Evolutionary conservation across 2,329 filamentous ascomycete species (phyloP).

Genomic region (Acrocalymma vagum): DNA sequence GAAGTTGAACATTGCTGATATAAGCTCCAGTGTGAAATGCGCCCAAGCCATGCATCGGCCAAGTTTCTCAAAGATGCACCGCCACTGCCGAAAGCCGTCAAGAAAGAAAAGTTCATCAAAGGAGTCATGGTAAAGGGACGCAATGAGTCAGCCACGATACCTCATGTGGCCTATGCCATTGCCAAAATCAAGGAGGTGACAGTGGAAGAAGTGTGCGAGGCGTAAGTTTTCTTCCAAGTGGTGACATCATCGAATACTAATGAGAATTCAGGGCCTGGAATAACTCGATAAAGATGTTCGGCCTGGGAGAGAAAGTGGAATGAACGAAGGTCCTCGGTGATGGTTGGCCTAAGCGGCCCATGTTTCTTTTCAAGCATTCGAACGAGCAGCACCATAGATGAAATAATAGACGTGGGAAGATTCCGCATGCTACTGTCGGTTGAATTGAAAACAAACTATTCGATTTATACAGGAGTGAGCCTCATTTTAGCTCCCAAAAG

Average conservation of each 20-base stretch:
- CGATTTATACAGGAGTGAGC: conserved; percentile 31
- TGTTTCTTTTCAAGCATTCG: too few relatives aligned
- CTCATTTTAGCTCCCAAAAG: conserved; percentile 24
- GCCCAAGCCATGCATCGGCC: conserved; percentile 85
- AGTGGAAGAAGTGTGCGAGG: conserved; percentile 85
- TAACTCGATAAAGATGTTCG: conserved; percentile 51
- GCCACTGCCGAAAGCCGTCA: conserved; percentile 80
- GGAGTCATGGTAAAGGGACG: conserved; percentile 92
- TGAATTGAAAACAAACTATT: conserved; percentile 14
- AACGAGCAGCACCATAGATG: conserved; percentile 8
- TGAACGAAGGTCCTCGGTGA: conserved; percentile 1
- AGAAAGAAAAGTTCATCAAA: conserved; percentile 94
- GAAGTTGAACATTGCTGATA: neutral
- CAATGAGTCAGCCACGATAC: conserved; percentile 91
- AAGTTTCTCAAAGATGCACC: conserved; percentile 75
- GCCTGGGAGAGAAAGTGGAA: conserved; percentile 39
- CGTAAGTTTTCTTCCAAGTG: conserved; percentile 55
- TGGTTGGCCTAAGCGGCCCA: too few relatives aligned
- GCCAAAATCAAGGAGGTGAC: conserved; percentile 83
- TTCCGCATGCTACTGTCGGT: too few relatives aligned
- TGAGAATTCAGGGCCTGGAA: conserved; percentile 41
- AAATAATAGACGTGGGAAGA: neutral
- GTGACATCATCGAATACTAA: conserved; percentile 1
- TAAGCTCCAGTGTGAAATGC: conserved; percentile 78
- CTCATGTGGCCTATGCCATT: conserved; percentile 86